phyloP scores from a whole-genome alignment of 345 rosid species.

The Bretschneidera sinensis region DNA sequence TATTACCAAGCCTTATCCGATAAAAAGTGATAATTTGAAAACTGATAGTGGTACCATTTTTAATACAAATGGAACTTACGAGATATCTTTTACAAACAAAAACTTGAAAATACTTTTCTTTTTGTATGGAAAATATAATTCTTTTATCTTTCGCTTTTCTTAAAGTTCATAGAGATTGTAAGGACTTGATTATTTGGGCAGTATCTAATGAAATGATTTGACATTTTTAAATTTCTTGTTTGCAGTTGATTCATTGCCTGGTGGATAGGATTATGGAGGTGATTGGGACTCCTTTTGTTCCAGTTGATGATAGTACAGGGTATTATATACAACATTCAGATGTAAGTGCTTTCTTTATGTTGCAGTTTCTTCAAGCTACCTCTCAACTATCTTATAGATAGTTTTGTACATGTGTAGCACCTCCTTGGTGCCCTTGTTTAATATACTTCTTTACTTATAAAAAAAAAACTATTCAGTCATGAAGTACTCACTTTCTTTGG shows the following conservation, averaged over 20 bases:
- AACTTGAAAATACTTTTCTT: not conserved
- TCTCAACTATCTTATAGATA: not conserved
- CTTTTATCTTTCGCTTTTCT: not conserved
- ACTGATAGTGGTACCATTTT: too few relatives aligned
- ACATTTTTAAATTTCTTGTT: not conserved
- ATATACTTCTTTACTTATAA: not conserved
- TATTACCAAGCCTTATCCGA: too few relatives aligned
- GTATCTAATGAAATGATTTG: not conserved
- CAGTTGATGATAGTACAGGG: slow-evolving; percentile 44
- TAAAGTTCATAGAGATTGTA: too few relatives aligned
- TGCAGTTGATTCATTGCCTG: slow-evolving; percentile 84
- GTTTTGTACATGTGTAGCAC: too few relatives aligned
- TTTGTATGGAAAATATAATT: not conserved
- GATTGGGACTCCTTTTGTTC: slow-evolving; percentile 61
- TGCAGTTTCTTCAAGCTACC: slow-evolving; percentile 1
- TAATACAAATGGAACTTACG: too few relatives aligned
- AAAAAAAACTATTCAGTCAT: not conserved
- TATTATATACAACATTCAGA: slow-evolving; percentile 57
- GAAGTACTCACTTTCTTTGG: not conserved
- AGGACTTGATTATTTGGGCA: not conserved
- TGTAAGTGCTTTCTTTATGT: slow-evolving; percentile 37
- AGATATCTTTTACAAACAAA: too few relatives aligned
- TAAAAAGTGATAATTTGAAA: too few relatives aligned
- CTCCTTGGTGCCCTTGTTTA: too few relatives aligned
- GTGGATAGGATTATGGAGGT: slow-evolving; percentile 93